Evolutionary conservation across 441 rosid genomes (phyloP).

Genomic region (Jatropha multifida): DNA sequence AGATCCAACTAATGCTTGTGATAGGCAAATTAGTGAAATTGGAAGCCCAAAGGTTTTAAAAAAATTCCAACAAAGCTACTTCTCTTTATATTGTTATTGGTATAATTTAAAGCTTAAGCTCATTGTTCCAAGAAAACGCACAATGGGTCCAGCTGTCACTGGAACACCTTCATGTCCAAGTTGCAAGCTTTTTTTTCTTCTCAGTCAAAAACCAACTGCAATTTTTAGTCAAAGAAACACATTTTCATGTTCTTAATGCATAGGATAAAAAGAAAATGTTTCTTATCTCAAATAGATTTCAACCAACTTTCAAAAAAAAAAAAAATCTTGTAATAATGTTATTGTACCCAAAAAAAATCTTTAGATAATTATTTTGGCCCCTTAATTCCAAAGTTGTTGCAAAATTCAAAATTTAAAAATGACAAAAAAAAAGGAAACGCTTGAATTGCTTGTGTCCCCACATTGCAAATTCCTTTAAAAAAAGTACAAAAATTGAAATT

Average conservation of each 20-base stretch:
- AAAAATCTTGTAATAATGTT: no score
- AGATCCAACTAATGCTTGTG: constrained; percentile 9
- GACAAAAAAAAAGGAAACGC: background rate
- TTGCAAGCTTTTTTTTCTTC: background rate
- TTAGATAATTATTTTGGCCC: no score
- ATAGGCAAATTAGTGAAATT: constrained; percentile 10
- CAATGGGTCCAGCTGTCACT: constrained; percentile 4
- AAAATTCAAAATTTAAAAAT: no score
- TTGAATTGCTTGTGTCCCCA: background rate
- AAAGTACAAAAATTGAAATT: background rate
- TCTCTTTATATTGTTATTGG: background rate
- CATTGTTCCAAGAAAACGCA: background rate
- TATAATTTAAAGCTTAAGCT: constrained; percentile 2
- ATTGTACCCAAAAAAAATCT: no score
- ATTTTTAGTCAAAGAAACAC: background rate
- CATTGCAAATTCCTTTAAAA: background rate
- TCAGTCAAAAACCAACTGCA: background rate
- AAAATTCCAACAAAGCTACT: no score
- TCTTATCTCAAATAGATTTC: background rate
- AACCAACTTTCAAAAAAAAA: no score
- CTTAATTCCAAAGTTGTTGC: no score
- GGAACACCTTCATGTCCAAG: background rate
- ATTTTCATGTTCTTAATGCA: background rate
- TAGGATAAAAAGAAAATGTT: background rate
- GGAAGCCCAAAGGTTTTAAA: background rate